These are phyloP conservation scores for Butyriboletus loyo DNA, from an alignment of 768 basidiomycete species.

Conservation along the genomic window DNA sequence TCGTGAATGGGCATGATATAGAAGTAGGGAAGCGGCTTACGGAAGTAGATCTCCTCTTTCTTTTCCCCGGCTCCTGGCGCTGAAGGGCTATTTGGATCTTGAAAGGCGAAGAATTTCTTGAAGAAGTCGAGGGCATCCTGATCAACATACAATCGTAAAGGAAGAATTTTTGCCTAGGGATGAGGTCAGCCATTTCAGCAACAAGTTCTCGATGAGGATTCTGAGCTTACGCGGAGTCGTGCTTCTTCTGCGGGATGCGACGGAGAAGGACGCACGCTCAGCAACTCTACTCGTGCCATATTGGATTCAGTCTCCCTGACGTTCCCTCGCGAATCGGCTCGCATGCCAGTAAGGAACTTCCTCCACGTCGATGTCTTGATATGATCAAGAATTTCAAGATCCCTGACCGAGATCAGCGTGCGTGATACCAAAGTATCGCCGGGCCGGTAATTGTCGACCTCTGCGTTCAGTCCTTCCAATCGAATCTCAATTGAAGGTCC, in stretches of 20 bases:
- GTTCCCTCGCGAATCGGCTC: conserved; percentile 83
- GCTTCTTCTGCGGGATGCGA: conserved; percentile 71
- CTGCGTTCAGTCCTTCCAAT: conserved; percentile 59
- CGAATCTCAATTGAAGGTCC: conserved; percentile 82
- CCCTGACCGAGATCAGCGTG: conserved; percentile 61
- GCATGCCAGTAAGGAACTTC: conserved; percentile 88
- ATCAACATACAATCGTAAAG: conserved; percentile 90
- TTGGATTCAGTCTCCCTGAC: conserved; percentile 87
- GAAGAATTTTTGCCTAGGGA: conserved; percentile 80
- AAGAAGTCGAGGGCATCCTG: conserved; percentile 98
- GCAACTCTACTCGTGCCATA: conserved; percentile 88
- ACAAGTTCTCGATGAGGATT: neutral
- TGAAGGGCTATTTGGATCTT: conserved; percentile 48
- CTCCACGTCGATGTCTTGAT: conserved; percentile 99
- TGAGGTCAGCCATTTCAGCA: neutral
- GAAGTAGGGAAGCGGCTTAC: conserved; percentile 39
- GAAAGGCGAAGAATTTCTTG: conserved; percentile 94
- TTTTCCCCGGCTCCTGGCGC: conserved; percentile 30
- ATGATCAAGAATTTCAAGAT: conserved; percentile 91
- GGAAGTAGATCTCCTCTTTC: conserved; percentile 65
- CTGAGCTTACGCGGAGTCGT: conserved; percentile 52
- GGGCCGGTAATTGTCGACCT: conserved; percentile 63
- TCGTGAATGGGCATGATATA: conserved; percentile 4
- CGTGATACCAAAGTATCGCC: conserved; percentile 59
- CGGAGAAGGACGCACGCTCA: conserved; percentile 68